Evolutionary conservation across 805 yeast genomes (phyloP), one percentile per base, ranked within the genome.

Genomic region (Metschnikowia kunwiensis): DNA sequence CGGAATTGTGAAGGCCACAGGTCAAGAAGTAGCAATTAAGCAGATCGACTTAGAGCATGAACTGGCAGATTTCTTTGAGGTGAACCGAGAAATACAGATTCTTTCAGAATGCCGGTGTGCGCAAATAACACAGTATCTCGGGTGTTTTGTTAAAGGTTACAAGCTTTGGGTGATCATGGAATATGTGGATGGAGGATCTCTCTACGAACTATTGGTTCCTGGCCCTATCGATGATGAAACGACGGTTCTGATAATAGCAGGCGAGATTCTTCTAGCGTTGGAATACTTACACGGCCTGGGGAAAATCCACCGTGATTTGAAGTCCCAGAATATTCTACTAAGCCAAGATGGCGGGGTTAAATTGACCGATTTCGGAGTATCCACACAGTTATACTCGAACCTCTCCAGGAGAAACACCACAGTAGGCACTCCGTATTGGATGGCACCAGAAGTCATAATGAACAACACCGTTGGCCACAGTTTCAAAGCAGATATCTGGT

Each of bases 91-190:
- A 50, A 83, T 85, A 31, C 69, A 73, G 39, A 77, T 84, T 11
- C 65, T 84, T 9, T 74, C 86, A 9, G 82, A 79, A 14, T 85
- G 93, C 57, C 64, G 74, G 33, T 69, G 74, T 33, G 63, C 71
- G 2, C 80, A 78, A 50, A 77, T 84, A 30, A 84, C 91, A 2
- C 67, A 65, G 40, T 84, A 81, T 50, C 68, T 74, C 49, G 93
- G 91, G 7, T 80, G 86, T 43, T 82, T 82, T 55, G 80, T 82
- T 21, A 72, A 74, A 46, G 80, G 81, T 24, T 76, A 72, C 54
- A 81, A 81, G 55, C 67, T 84, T 10, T 82, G 89, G 88, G 83
- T 84, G 35, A 70, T 82, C 9, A 85, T 84, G 93, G 94, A 84
- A 57, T 80, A 62, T 54, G 71, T 83, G n/a, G 80, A 82, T 24